Base-by-base conservation (phyloP, 768 basidiomycete species). In the Cystofilobasidium capitatum region DNA sequence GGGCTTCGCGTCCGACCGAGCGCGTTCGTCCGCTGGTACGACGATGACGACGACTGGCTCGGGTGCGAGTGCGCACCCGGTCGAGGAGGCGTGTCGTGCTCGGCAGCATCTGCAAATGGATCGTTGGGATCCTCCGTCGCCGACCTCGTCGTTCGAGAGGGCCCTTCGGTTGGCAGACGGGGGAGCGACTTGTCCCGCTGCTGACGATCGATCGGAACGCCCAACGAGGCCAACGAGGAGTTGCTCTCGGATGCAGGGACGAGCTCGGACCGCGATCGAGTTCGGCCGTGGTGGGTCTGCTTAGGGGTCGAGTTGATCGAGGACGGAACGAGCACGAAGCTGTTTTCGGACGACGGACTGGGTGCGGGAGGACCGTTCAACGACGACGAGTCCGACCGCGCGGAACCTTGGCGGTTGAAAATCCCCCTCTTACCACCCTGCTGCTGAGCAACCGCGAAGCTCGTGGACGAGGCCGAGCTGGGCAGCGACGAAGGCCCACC, bases 161-260 rank as follows among this genome's bases (percentile, higher is more conserved):
- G 24, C 3, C 9, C 0, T 12, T 33, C 58, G 31, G 55, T 55
- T 20, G 51, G 66, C 33, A 57, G 20, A 12, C 55, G 49, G 22
- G 66, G 61, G 26, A 68, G 66, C 13, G 51, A 62, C 40, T 62
- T 63, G 60, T 68, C 62, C 51, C 42, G 36, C 20, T 35, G 39
- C 14, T 16, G 22, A 31, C 33, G 49, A n/a, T 44, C 44, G 39
- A 36, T 26, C 5, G 54, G 26, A 5, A 37, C 51, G 0, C 39
- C 39, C 20, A n/a, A 17, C 13, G 58, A 14, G 8, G 58, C 36
- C 20, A 36, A 36, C 17, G 39, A 22, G 16, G n/a, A 12, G 36
- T 13, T 22, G 39, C 36, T 58, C 9, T 16, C 58, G 36, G 24
- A 31, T 9, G 22, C 3, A 20, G 26, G 12, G 14, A 29, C 26